These are phyloP conservation scores for Calocera cornea DNA, from an alignment of 768 basidiomycete species.

Conservation along the genomic window DNA sequence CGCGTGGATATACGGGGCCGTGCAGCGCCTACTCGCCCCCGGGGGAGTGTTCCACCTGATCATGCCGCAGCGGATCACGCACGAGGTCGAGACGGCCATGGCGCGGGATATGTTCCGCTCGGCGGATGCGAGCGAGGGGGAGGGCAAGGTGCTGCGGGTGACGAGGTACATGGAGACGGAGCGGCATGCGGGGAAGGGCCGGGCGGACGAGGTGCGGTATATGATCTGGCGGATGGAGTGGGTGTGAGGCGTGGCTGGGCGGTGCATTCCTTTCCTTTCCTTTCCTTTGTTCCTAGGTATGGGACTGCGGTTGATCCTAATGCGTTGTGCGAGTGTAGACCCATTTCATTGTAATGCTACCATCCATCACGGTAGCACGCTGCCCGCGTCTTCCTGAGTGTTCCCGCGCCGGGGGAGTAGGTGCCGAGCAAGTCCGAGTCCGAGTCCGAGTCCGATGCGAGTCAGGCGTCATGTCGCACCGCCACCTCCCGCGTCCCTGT, in stretches of 20 bases:
- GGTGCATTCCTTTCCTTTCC: too few species aligned
- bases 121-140: conserved; percentile 8
- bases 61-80: conserved; percentile 49
- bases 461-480: too few species aligned
- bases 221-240: conserved; percentile 61
- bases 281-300: too few species aligned
- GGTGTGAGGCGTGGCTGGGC: conserved; percentile 25
- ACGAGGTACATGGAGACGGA: conserved; percentile 35
- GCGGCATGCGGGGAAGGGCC: conserved; percentile 42
- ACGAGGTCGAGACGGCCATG: conserved; percentile 37
- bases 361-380: too few species aligned
- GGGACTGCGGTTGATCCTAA: too few species aligned
- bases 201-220: conserved; percentile 60
- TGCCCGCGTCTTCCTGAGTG: too few species aligned
- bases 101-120: conserved; percentile 43
- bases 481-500: too few species aligned
- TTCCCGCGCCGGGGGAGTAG: too few species aligned
- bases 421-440: too few species aligned
- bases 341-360: too few species aligned
- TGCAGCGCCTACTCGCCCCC: conserved; percentile 35
- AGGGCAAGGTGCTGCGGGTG: conserved; percentile 31
- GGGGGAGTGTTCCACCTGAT: conserved; percentile 58
- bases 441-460: too few species aligned
- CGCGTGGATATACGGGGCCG: conserved; percentile 50
- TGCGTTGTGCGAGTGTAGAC: too few species aligned